Conservation (phyloP, 768 basidiomycete genomes). For the Hydnum rufescens region DNA sequence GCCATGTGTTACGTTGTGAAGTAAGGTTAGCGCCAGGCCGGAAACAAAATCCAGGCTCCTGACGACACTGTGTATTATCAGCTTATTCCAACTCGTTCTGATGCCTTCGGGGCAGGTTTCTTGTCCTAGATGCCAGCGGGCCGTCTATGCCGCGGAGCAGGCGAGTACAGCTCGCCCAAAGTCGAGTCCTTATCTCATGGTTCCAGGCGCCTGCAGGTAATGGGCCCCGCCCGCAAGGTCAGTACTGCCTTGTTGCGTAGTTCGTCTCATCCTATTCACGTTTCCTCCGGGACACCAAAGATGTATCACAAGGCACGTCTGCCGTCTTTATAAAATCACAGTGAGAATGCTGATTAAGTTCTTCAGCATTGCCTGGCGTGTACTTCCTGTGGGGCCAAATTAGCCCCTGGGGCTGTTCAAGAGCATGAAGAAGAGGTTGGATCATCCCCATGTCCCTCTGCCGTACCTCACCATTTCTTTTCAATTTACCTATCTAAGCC, state of each 20-base stretch:
- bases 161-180: not conserved
- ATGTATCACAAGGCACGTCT: not conserved
- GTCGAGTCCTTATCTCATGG: not conserved
- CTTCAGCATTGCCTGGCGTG: constrained; percentile 71
- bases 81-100: no score
- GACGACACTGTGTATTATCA: no score
- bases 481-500: constrained; percentile 12
- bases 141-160: constrained; percentile 66
- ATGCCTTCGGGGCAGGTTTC: not conserved
- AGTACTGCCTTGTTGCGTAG: constrained; percentile 11
- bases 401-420: constrained; percentile 56
- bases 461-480: not conserved
- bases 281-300: not conserved
- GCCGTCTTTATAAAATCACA: not conserved
- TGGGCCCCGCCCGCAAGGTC: constrained; percentile 82
- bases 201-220: constrained; percentile 30
- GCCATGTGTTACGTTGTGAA: no score
- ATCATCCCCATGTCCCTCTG: not conserved
- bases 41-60: no score
- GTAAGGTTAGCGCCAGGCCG: no score
- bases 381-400: constrained; percentile 49
- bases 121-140: constrained; percentile 55
- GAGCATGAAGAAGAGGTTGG: constrained; percentile 67
- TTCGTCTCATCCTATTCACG: not conserved
- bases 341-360: constrained; percentile 32